Base-by-base conservation (phyloP, 2,329 filamentous ascomycete species). In the Aspergillus unguis region DNA sequence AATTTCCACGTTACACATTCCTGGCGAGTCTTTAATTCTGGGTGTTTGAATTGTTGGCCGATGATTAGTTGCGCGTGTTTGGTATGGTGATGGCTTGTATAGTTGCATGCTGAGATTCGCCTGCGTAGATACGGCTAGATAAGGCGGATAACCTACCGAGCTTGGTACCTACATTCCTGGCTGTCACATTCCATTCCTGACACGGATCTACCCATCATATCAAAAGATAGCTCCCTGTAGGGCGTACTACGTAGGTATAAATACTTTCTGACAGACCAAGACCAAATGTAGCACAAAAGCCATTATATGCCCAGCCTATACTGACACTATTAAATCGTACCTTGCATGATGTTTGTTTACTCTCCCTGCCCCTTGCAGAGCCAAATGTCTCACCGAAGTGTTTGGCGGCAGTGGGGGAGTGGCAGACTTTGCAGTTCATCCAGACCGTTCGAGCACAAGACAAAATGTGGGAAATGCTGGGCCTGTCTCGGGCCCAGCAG, bases 281-380 rank as follows among this genome's bases (percentile, higher is more conserved):
- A 17, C 17, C 17, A 17, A 17, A 17, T 17, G 17, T 17, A 17
- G n/a, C n/a, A 23, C n/a, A 38, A 6, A 9, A 5, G 23, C 23
- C 25, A 38, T 25, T 25, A 23, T 25, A 23, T 25, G 5, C 42
- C 36, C 4, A 48, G 11, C 33, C 43, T 25, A 48, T 11, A 33
- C 10, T 43, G 27, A 49, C n/a, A n/a, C 8, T n/a, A 26, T 38
- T 37, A 43, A 32, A 27, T 29, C 33, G 47, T 37, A 49, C 47
- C 47, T 49, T 49, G 47, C 47, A 49, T 17, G 17, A 17, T 49
- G 47, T 42, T 44, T 49, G 38, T 43, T 49, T 49, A 43, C 31
- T 11, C 6, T 31, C 40, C 47, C 47, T 11, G 47, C 40, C 47
- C 47, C 47, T 49, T 49, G 47, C 47, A 49, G 47, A 23, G 32